phyloP scores from a whole-genome alignment of 2,329 filamentous ascomycete species.

The Rhynchosporium graminicola region DNA sequence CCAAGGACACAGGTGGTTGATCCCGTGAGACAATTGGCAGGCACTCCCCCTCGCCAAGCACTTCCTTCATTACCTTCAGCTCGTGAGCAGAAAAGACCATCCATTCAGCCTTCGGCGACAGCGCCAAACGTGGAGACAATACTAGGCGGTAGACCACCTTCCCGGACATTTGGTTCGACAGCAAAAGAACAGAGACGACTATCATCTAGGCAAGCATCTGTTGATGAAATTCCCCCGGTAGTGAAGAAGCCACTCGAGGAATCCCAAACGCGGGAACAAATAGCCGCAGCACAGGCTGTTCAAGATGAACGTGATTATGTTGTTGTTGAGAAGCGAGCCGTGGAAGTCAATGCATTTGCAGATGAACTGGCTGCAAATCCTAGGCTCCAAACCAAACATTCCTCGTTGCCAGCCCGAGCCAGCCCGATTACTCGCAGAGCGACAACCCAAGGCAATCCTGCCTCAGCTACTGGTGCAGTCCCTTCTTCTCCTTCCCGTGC shows the following conservation, averaged over 20 bases:
- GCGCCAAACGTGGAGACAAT: slow-evolving; percentile 40
- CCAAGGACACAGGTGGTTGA: slow-evolving; percentile 28
- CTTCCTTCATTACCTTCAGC: slow-evolving; percentile 24
- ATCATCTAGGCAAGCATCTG: slow-evolving; percentile 30
- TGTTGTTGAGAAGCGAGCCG: slow-evolving; percentile 88
- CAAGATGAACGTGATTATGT: slow-evolving; percentile 95
- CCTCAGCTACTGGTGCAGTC: slow-evolving; percentile 68
- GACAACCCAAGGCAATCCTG: slow-evolving; percentile 74
- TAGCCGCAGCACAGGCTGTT: slow-evolving; percentile 68
- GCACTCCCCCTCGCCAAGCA: slow-evolving; percentile 28
- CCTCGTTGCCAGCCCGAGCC: slow-evolving; percentile 52
- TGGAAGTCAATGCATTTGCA: slow-evolving; percentile 95
- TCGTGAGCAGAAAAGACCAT: slow-evolving; percentile 32
- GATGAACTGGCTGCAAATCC: slow-evolving; percentile 90
- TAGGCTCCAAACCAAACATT: slow-evolving; percentile 43
- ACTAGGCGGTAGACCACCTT: slow-evolving; percentile 38
- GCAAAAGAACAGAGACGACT: slow-evolving; percentile 19
- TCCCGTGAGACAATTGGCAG: slow-evolving; percentile 26
- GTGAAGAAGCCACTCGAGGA: slow-evolving; percentile 21
- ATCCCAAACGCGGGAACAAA: slow-evolving; percentile 52
- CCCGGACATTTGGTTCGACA: slow-evolving; percentile 25
- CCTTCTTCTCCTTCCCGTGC: slow-evolving; percentile 67
- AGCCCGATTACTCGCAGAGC: slow-evolving; percentile 71
- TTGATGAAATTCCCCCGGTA: slow-evolving; percentile 35
- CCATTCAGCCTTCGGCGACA: slow-evolving; percentile 32